Conservation (phyloP, 2,329 filamentous ascomycete genomes). For the Pestalotiopsis sp. region DNA sequence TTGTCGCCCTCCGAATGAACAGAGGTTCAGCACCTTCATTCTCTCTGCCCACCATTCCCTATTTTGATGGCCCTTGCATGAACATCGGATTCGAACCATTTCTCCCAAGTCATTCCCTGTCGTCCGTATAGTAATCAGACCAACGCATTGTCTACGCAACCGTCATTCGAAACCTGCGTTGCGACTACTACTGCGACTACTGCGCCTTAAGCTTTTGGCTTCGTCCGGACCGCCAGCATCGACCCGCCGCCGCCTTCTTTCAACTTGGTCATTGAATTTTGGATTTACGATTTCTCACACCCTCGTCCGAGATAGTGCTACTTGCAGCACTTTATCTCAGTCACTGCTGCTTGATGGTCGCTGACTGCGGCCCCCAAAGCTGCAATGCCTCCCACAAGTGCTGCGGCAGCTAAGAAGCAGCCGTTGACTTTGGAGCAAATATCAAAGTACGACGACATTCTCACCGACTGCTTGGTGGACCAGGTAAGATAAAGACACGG, state of each 20-base stretch:
- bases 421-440: constrained; percentile 85
- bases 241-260: background rate
- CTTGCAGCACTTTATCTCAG: background rate
- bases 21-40: background rate
- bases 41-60: background rate
- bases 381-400: constrained; percentile 39
- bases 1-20: background rate
- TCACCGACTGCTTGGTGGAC: constrained; percentile 94
- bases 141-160: background rate
- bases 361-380: background rate
- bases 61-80: background rate
- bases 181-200: background rate
- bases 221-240: background rate
- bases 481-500: constrained; percentile 65
- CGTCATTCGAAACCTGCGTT: background rate
- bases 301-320: background rate
- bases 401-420: constrained; percentile 57
- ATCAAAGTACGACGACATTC: constrained; percentile 90
- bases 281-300: background rate
- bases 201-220: background rate
- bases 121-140: background rate
- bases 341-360: background rate
- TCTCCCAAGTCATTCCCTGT: background rate
- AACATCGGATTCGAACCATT: background rate
- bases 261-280: background rate